Evolutionary conservation across 768 basidiomycete species (phyloP).

Genomic region (Infundibulicybe gibba): DNA sequence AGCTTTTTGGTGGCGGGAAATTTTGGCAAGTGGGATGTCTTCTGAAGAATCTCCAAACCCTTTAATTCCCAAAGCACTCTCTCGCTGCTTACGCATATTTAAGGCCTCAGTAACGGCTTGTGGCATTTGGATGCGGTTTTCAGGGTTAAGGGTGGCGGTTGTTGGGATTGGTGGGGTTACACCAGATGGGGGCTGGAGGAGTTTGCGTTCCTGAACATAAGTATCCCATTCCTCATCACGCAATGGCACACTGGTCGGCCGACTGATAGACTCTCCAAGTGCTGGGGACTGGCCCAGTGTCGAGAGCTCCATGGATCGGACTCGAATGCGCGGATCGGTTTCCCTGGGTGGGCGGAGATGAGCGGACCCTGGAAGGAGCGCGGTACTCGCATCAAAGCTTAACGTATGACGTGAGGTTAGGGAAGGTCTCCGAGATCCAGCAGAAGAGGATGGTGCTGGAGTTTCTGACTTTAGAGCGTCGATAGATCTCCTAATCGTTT

Average conservation of each 20-base stretch:
- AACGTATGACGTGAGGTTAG: conserved; percentile 65
- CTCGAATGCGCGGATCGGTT: conserved; percentile 62
- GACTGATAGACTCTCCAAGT: conserved; percentile 52
- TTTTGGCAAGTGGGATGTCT: conserved; percentile 41
- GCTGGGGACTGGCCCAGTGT: conserved; percentile 37
- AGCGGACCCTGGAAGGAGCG: conserved; percentile 41
- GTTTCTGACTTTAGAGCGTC: conserved; percentile 72
- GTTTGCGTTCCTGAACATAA: conserved; percentile 81
- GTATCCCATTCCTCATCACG: conserved; percentile 82
- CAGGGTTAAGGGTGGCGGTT: conserved; percentile 31
- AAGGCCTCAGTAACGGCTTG: conserved; percentile 76
- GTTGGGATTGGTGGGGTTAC: conserved; percentile 76
- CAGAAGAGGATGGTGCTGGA: conserved; percentile 58
- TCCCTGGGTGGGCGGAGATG: conserved; percentile 72
- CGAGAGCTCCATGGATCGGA: conserved; percentile 72
- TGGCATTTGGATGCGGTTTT: conserved; percentile 53
- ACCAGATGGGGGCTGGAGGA: conserved; percentile 81
- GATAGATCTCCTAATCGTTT: conserved; percentile 76
- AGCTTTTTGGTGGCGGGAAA: conserved; percentile 21
- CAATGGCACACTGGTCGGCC: conserved; percentile 73
- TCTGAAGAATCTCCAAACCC: conserved; percentile 39
- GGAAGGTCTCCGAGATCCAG: conserved; percentile 63
- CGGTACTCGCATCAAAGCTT: conserved; percentile 59
- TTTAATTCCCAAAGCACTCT: conserved; percentile 52
- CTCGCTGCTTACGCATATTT: conserved; percentile 64